Conservation (phyloP, 2,329 filamentous ascomycete species). For the Aspergillus hiratsukae region DNA sequence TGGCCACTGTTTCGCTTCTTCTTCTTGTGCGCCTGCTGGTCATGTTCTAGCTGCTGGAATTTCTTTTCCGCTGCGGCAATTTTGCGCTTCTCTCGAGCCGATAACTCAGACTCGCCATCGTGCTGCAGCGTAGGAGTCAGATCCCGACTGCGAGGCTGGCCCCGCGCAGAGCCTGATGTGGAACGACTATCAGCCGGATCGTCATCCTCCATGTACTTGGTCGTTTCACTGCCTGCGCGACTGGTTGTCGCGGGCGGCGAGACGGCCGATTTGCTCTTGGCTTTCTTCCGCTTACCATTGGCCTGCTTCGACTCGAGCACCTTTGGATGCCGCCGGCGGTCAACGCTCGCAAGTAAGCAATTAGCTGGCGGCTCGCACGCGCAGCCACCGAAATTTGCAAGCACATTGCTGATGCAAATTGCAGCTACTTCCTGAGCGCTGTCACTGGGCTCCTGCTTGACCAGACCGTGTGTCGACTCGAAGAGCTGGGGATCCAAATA, state of each 20-base stretch:
- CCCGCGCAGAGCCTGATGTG: constrained; percentile 52
- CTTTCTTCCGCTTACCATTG: constrained; percentile 46
- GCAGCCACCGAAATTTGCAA: constrained; percentile 48
- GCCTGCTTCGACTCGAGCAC: constrained; percentile 37
- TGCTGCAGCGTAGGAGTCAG: constrained; percentile 55
- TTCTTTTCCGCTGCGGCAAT: constrained; percentile 59
- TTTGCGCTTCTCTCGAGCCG: constrained; percentile 59
- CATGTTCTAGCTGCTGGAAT: constrained; percentile 57
- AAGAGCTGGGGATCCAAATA: constrained; percentile 41
- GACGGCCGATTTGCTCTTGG: constrained; percentile 42
- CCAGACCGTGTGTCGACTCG: constrained; percentile 34
- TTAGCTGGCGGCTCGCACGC: constrained; percentile 38
- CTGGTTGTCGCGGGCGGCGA: constrained; percentile 56
- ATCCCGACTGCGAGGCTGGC: constrained; percentile 56
- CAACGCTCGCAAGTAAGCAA: constrained; percentile 41
- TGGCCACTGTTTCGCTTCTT: constrained; percentile 55
- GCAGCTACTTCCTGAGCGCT: constrained; percentile 38
- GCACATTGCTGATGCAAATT: constrained; percentile 45
- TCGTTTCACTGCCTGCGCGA: constrained; percentile 56
- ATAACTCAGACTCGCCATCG: constrained; percentile 49
- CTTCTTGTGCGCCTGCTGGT: constrained; percentile 51
- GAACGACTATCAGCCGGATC: constrained; percentile 55
- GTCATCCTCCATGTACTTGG: constrained; percentile 51
- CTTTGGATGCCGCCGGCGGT: constrained; percentile 39
- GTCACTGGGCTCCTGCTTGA: constrained; percentile 39